These are phyloP conservation scores for Sporisorium sorghi DNA, from an alignment of 1,284 basidiomycete genomes.

Conservation along the genomic window DNA sequence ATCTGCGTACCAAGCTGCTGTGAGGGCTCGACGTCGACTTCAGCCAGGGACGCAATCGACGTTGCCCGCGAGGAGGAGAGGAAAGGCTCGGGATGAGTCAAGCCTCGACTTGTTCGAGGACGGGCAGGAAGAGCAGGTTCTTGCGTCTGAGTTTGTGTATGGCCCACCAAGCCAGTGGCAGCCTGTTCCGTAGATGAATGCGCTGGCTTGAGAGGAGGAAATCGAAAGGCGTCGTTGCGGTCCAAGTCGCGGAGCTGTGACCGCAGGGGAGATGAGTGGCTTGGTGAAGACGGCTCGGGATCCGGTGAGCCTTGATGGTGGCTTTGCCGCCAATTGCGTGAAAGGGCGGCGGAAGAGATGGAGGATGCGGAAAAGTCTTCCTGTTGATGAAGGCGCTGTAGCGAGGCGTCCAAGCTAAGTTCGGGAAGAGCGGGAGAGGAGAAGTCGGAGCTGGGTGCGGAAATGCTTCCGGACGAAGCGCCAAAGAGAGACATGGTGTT, in stretches of 20 bases:
- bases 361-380: slow-evolving; percentile 25
- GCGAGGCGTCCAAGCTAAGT: slow-evolving; percentile 33
- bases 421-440: slow-evolving; percentile 39
- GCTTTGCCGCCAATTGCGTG: slow-evolving; percentile 12
- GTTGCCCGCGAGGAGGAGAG: slow-evolving; percentile 26
- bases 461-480: background rate
- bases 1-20: background rate
- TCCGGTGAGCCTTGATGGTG: background rate
- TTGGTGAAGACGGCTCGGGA: background rate
- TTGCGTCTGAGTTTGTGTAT: background rate
- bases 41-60: slow-evolving; percentile 20
- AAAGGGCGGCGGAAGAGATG: slow-evolving; percentile 6
- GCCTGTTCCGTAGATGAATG: background rate
- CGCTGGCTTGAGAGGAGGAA: slow-evolving; percentile 2
- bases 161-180: background rate
- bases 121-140: slow-evolving; percentile 4
- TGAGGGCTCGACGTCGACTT: slow-evolving; percentile 5
- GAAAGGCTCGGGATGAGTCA: slow-evolving; percentile 21
- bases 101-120: slow-evolving; percentile 32
- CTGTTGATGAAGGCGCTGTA: slow-evolving; percentile 26
- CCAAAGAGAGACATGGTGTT: slow-evolving; percentile 12
- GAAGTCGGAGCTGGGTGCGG: slow-evolving; percentile 15
- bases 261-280: background rate
- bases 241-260: background rate
- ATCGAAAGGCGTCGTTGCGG: slow-evolving; percentile 2